Base-by-base conservation (phyloP, 495 filamentous ascomycete genomes). In the Penicillium maclennaniae region DNA sequence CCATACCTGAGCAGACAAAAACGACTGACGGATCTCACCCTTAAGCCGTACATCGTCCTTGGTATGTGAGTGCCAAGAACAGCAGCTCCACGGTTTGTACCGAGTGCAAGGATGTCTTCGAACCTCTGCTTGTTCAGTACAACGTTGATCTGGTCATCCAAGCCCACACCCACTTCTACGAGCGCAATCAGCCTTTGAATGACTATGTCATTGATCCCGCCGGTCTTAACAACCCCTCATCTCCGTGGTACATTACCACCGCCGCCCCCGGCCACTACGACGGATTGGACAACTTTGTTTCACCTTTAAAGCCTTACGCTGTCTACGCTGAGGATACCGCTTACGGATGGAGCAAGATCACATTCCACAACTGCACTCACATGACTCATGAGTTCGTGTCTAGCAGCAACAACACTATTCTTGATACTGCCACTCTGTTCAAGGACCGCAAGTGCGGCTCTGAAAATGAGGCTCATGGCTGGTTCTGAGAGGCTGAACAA, bases 291-390 rank as follows among this genome's bases (percentile, higher is more conserved):
- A 14, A 25, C 43, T 37, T 28, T 16, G 27, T 43, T 1, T 15
- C 15, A 4, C 42, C 37, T n/a, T 38, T 45, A 6, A 26, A 56
- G 43, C 19, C 36, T 19, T 56, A 51, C 43, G 40, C 36, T 16
- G 43, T 37, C 26, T 45, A 41, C 14, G 38, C 42, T 17, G 19
- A 41, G 6, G 44, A 56, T 39, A 39, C 47, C 34, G 38, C 44
- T 10, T 56, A 56, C 19, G 54, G 54, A 7, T 56, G 54, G 54
- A 47, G 42, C 21, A 56, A 39, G 48, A 27, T 51, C 16, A 57
- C 47, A 10, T 56, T 56, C 66, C 47, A 49, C 47, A 49, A 49
- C 38, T 49, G 47, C 47, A 41, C 38, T 15, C 47, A 49, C 37
- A 19, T 49, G 38, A 28, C 47, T 16, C 47, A 49, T 34, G 38